phyloP scores from a whole-genome alignment of 805 yeast species.

The Kodamaea neixiangensis region DNA sequence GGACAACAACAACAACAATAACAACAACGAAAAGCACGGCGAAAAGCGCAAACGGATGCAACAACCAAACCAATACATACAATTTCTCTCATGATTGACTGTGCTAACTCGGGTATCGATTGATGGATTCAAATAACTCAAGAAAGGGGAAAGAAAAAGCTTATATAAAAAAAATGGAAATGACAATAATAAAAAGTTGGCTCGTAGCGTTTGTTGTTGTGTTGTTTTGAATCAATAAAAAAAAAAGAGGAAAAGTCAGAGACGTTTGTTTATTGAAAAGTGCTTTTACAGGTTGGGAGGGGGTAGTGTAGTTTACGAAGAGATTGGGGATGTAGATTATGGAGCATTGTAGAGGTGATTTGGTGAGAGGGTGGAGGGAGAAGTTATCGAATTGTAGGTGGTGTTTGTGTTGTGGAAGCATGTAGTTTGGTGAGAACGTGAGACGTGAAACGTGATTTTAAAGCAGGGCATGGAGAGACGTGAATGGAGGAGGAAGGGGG shows the following conservation, averaged over 20 bases:
- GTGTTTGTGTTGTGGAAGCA: no score
- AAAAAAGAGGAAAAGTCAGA: neutral
- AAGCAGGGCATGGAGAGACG: no score
- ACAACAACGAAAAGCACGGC: neutral
- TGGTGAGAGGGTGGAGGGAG: no score
- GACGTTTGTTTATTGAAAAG: conserved; percentile 6
- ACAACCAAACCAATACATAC: no score
- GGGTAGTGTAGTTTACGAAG: neutral
- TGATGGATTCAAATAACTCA: conserved; percentile 3
- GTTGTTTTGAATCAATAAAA: conserved; percentile 10
- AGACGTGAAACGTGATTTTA: no score
- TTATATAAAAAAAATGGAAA: conserved; percentile 11
- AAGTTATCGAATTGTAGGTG: no score
- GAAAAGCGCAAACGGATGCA: neutral
- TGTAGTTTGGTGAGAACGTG: no score
- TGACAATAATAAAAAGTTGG: conserved; percentile 11
- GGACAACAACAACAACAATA: neutral
- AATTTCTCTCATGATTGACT: conserved; percentile 29
- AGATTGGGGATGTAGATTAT: neutral
- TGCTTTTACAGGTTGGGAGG: conserved; percentile 7
- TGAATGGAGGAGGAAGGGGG: neutral
- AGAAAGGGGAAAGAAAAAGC: conserved; percentile 9
- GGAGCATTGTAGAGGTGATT: no score
- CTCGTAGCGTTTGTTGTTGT: conserved; percentile 13
- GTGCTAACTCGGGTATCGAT: conserved; percentile 1